Evolutionary conservation across 2,329 filamentous ascomycete genomes (phyloP), one percentile per base, ranked within the genome.

Genomic region (Pseudogymnoascus sp.): DNA sequence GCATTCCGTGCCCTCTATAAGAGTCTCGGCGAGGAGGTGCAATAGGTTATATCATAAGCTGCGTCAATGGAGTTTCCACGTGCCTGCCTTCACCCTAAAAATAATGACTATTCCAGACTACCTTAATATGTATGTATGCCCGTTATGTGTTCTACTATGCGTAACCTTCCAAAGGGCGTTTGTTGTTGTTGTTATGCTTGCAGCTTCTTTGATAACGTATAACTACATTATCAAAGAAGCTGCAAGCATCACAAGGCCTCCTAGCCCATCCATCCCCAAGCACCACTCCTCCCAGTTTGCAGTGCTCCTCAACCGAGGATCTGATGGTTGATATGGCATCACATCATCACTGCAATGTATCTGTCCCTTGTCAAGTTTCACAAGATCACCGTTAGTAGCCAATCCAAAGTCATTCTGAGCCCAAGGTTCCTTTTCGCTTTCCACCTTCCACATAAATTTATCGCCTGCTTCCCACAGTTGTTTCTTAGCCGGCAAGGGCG

Each of bases 221-320:
- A n/a, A 16, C 64, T 65, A 67, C 35, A 50, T 66, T 63, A 68
- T 42, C 60, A 68, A 66, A 35, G 75, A 76, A 69, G 78, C 77
- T 70, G 76, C 75, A 69, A 80, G 74, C 76, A 80, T 76, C 16
- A 80, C 71, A 65, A 80, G 70, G 2, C 72, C 74, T 13, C 78
- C 78, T 66, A 80, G 69, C 31, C 73, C 73, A 74, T 80, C 78
- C 74, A 78, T 79, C 3, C 76, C 76, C 4, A 74, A 71, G 62
- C 76, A 79, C 78, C 77, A 80, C 64, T 79, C 76, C 63, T 77
- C 73, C 77, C 77, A 80, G 65, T 69, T 72, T 24, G 65, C 72
- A 59, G 24, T 67, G 21, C 63, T 69, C 44, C 66, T 70, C 63
- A 61, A 35, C 40, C 56, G 62, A 14, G 56, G 61, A 62, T 68